These are phyloP conservation scores for Chionographis japonica DNA, from an alignment of 106 monocot genomes.

Conservation along the genomic window DNA sequence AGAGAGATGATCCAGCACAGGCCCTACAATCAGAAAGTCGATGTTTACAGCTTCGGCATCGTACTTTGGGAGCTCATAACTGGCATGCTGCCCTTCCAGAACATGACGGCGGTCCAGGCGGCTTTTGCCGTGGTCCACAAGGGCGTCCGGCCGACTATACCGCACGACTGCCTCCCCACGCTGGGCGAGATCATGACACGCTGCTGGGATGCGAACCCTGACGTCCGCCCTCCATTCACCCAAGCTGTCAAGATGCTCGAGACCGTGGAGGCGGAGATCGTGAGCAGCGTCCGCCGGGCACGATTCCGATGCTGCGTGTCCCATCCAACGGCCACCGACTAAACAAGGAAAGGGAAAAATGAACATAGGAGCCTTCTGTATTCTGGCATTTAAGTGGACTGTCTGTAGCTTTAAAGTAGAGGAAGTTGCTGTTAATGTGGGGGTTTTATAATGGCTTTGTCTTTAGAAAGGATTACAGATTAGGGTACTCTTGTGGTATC, in stretches of 20 bases:
- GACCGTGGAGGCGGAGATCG: slow-evolving; percentile 5
- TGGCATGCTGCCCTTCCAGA: slow-evolving; percentile 30
- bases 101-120: slow-evolving; percentile 38
- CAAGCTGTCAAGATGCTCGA: slow-evolving; percentile 25
- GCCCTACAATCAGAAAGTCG: slow-evolving; percentile 30
- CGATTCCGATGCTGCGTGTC: slow-evolving; percentile 33
- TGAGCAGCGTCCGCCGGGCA: slow-evolving; percentile 14
- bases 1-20: slow-evolving; percentile 31
- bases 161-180: slow-evolving; percentile 18
- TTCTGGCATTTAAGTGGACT: slow-evolving; percentile 1
- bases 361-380: slow-evolving; percentile 19
- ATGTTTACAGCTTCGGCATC: slow-evolving; percentile 42
- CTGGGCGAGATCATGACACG: slow-evolving; percentile 29
- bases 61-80: slow-evolving; percentile 39
- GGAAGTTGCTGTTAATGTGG: too few species aligned
- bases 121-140: slow-evolving; percentile 40
- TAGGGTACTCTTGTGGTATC: too few species aligned
- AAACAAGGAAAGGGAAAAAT: slow-evolving; percentile 37
- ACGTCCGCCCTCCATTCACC: slow-evolving; percentile 23
- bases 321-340: slow-evolving; percentile 23
- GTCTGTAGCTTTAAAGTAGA: too few species aligned
- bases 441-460: too few species aligned
- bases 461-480: too few species aligned
- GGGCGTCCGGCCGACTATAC: slow-evolving; percentile 27
- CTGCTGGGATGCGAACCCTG: slow-evolving; percentile 37